Evolutionary conservation across 2,329 filamentous ascomycete species (phyloP).

Genomic region (Thelonectria rubi): DNA sequence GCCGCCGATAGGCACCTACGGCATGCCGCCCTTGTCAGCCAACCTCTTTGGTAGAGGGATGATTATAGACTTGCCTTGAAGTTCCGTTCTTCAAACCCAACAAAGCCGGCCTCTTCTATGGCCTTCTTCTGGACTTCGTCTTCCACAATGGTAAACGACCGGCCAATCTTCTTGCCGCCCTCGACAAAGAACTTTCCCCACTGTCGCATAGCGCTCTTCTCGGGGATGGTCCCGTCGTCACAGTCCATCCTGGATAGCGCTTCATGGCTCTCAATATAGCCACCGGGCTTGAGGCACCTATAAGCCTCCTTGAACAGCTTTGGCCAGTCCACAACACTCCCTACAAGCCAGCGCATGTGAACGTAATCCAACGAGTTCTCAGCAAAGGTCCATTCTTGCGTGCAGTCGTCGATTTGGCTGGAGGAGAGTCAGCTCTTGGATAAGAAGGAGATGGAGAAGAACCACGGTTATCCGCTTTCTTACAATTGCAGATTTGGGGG

Average conservation of each 20-base stretch:
- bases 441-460: neutral
- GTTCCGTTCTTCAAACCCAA: neutral
- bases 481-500: conserved; percentile 4
- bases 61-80: neutral
- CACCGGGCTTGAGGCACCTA: neutral
- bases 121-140: neutral
- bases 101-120: neutral
- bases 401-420: conserved; percentile 4
- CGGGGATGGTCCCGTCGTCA: conserved; percentile 1
- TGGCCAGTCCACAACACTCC: neutral
- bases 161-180: neutral
- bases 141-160: neutral
- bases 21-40: neutral
- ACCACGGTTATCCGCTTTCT: neutral
- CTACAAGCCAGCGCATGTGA: conserved; percentile 1
- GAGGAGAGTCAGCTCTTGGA: neutral
- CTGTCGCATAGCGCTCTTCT: neutral
- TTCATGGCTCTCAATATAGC: neutral
- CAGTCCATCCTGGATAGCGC: neutral
- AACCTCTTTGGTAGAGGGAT: neutral
- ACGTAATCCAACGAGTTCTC: neutral
- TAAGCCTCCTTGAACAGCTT: neutral
- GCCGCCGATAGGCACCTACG: conserved; percentile 27
- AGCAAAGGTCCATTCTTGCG: conserved; percentile 1
- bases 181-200: conserved; percentile 4